Evolutionary conservation across 2,329 filamentous ascomycete species (phyloP).

Genomic region (Septoria linicola): DNA sequence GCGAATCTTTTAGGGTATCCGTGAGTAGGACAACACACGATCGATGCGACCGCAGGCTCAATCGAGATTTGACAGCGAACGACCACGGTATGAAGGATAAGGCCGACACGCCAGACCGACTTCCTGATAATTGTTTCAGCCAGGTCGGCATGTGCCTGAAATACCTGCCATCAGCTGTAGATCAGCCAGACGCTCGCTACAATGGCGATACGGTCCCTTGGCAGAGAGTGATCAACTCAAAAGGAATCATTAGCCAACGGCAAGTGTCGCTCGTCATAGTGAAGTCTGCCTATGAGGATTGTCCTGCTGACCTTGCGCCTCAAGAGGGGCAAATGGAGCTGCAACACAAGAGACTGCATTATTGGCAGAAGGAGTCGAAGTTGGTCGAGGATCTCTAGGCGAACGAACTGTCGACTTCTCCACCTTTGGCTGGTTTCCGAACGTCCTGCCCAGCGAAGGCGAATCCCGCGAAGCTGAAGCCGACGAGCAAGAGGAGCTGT

Average conservation of each 20-base stretch:
- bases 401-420: slow-evolving; percentile 49
- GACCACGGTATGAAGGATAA: slow-evolving; percentile 21
- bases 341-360: slow-evolving; percentile 49
- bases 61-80: slow-evolving; percentile 12
- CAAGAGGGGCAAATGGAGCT: slow-evolving; percentile 45
- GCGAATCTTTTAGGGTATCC: slow-evolving; percentile 68
- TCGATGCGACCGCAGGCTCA: slow-evolving; percentile 37
- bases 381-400: slow-evolving; percentile 47
- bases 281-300: neutral
- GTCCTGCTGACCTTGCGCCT: slow-evolving; percentile 17
- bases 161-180: slow-evolving; percentile 62
- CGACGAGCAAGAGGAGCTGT: slow-evolving; percentile 5
- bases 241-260: slow-evolving; percentile 83
- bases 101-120: slow-evolving; percentile 3
- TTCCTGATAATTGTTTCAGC: slow-evolving; percentile 38
- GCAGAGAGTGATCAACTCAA: slow-evolving; percentile 89
- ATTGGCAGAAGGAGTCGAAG: slow-evolving; percentile 49
- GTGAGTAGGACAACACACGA: slow-evolving; percentile 44
- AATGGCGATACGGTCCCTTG: slow-evolving; percentile 82
- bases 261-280: slow-evolving; percentile 41
- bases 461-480: slow-evolving; percentile 30
- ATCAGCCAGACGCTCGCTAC: slow-evolving; percentile 53
- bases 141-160: slow-evolving; percentile 92
- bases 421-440: slow-evolving; percentile 52
- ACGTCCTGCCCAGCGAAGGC: slow-evolving; percentile 37